phyloP scores from a whole-genome alignment of 2,329 filamentous ascomycete genomes.

The Aspergillus novoparasiticus region DNA sequence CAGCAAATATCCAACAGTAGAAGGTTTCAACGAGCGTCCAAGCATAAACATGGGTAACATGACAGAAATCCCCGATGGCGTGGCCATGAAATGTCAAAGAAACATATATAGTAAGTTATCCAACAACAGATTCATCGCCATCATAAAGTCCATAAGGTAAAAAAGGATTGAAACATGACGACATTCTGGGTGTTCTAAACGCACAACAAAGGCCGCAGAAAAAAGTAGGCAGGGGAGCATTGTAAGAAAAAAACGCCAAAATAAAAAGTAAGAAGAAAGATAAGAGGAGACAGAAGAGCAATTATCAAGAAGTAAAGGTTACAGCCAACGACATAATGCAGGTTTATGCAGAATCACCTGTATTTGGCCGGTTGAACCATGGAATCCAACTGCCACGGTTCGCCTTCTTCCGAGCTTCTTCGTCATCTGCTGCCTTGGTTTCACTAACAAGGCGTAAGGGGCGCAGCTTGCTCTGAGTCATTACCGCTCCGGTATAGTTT shows the following conservation, averaged over 20 bases:
- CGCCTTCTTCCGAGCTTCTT: slow-evolving; percentile 48
- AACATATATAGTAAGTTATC: neutral
- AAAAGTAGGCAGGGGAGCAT: slow-evolving; percentile 2
- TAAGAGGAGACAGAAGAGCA: slow-evolving; percentile 9
- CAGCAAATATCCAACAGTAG: slow-evolving; percentile 7
- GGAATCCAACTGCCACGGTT: slow-evolving; percentile 52
- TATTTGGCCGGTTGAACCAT: slow-evolving; percentile 46
- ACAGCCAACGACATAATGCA: slow-evolving; percentile 2
- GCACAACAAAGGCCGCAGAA: slow-evolving; percentile 1
- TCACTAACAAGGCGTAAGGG: slow-evolving; percentile 76
- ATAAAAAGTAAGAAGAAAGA: slow-evolving; percentile 7
- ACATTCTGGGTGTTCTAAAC: slow-evolving; percentile 16
- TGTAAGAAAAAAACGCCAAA: slow-evolving; percentile 6
- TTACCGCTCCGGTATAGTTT: slow-evolving; percentile 67
- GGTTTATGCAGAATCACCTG: slow-evolving; percentile 16
- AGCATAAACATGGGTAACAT: slow-evolving; percentile 13
- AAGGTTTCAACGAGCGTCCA: slow-evolving; percentile 13
- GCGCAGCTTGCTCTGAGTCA: slow-evolving; percentile 72
- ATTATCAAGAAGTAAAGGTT: neutral
- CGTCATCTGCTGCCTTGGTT: slow-evolving; percentile 42
- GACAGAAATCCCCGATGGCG: neutral
- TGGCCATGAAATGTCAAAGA: slow-evolving; percentile 10
- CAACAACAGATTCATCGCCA: slow-evolving; percentile 10
- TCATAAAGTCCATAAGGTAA: slow-evolving; percentile 16
- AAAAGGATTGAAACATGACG: slow-evolving; percentile 21